Percentiles rank a stretch among this genome's conserved stretches.
These are phyloP conservation scores for Wickerhamomyces chaumierensis DNA, from an alignment of 805 yeast genomes.

Conservation along the genomic window DNA sequence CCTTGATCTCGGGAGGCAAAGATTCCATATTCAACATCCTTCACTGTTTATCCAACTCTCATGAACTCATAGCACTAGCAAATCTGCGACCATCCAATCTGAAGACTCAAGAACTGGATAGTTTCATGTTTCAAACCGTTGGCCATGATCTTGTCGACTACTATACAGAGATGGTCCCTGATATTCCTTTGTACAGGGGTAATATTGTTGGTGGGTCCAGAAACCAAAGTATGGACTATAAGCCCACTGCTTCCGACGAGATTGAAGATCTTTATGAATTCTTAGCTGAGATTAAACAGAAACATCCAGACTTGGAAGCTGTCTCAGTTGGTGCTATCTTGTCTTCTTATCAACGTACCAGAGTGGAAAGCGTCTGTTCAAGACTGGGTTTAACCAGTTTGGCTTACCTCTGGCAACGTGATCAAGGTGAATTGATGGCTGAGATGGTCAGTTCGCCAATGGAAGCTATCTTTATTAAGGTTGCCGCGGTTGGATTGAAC, in stretches of 20 bases:
- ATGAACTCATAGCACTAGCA: conserved; percentile 75
- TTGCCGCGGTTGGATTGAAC: conserved; percentile 82
- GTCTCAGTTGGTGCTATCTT: conserved; percentile 95
- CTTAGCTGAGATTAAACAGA: conserved; percentile 31
- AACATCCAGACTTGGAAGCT: conserved; percentile 66
- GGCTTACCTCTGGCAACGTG: conserved; percentile 83
- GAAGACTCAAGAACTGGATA: conserved; percentile 63
- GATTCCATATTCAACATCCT: conserved; percentile 87
- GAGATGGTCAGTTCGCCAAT: conserved; percentile 61
- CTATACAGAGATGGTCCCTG: conserved; percentile 56
- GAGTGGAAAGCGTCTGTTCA: conserved; percentile 86
- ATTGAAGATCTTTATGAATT: conserved; percentile 70
- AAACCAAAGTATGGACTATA: conserved; percentile 60
- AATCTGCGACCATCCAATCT: conserved; percentile 59
- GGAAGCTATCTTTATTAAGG: conserved; percentile 84
- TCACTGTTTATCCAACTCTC: conserved; percentile 80
- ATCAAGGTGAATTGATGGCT: conserved; percentile 66
- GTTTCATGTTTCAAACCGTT: conserved; percentile 96
- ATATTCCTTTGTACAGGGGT: conserved; percentile 68
- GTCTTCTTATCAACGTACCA: conserved; percentile 87
- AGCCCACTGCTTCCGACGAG: conserved; percentile 63
- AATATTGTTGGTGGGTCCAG: conserved; percentile 52
- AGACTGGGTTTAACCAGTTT: conserved; percentile 59
- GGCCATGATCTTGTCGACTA: too few species aligned
- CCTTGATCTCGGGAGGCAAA: conserved; percentile 89